Base-by-base conservation (phyloP, 257 asterid species). In the Solanum chiquidenum region DNA sequence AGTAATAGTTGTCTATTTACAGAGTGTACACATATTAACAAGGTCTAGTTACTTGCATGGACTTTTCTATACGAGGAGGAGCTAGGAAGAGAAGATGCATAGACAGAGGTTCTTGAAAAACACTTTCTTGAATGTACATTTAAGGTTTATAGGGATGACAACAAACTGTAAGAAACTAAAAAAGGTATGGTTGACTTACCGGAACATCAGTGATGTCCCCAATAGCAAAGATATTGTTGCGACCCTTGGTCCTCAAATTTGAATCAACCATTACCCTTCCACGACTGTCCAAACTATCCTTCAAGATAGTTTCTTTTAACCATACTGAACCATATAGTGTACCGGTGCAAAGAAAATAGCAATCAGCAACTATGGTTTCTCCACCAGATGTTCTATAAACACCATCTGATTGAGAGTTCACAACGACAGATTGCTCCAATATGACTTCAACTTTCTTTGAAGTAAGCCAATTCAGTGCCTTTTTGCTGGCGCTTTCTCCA, bases 261-360 rank as follows among this genome's bases (percentile, higher is more conserved):
- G 64, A 88, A 86, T 88, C 88, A 29, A 88, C 90, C 90, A 86
- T 88, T 55, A 88, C 23, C 83, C 87, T 88, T 12, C 90, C 90
- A 44, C 76, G 72, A 82, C 23, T 60, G 82, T 88, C 90, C 80
- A 88, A 86, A 85, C 84, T 60, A 68, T 86, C 71, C 75, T 68
- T 58, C 16, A 88, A 83, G 80, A 88, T 69, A 38, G 90, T 88
- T 49, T 71, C 76, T 62, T 86, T 80, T 42, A 88, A 33, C 90
- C 90, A 88, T 27, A 68, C 74, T 46, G 90, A 86, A 83, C 87
- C 90, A 13, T 71, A 20, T 66, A 77, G 90, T 73, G 84, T 86
- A 9, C 90, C 90, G 3, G 49, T 88, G 85, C 90, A 88, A 20
- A 86, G 27, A 33, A 88, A 88, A 79, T 76, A 83, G 25, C 90